A percentile compares a stretch with the other conserved stretches of the same genome.
phyloP scores from a whole-genome alignment of 2,329 filamentous ascomycete species.

The Emergomyces orientalis region DNA sequence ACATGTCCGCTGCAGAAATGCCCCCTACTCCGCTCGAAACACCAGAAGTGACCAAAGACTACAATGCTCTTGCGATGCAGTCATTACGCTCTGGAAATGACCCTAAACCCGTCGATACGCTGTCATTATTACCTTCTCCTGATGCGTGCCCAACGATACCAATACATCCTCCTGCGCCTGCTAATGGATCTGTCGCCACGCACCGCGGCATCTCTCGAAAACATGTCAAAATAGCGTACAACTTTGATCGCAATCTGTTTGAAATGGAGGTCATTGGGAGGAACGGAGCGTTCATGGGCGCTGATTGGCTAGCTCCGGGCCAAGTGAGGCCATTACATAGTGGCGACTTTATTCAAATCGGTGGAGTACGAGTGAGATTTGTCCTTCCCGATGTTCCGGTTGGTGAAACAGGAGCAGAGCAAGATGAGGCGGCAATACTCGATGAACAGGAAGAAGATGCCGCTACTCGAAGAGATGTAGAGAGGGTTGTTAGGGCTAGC shows the following conservation, averaged over 20 bases:
- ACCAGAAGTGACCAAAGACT: constrained; percentile 29
- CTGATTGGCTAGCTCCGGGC: constrained; percentile 40
- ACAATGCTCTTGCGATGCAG: constrained; percentile 40
- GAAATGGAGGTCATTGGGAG: constrained; percentile 51
- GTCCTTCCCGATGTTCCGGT: constrained; percentile 45
- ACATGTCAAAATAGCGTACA: constrained; percentile 53
- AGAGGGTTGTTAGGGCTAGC: constrained; percentile 5
- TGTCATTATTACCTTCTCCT: constrained; percentile 42
- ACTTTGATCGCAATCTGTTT: constrained; percentile 48
- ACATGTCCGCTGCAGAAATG: constrained; percentile 15
- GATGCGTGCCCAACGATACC: constrained; percentile 49
- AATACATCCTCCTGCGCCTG: constrained; percentile 47
- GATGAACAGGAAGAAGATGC: constrained; percentile 24
- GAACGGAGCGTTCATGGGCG: constrained; percentile 50
- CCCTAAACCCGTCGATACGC: constrained; percentile 38
- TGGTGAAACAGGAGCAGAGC: constrained; percentile 41
- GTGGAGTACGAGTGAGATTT: constrained; percentile 49
- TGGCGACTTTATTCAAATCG: constrained; percentile 51
- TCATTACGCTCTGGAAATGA: constrained; percentile 32
- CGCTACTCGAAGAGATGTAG: constrained; percentile 9
- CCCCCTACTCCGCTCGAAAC: constrained; percentile 10
- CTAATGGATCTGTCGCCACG: constrained; percentile 38
- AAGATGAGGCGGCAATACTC: constrained; percentile 32
- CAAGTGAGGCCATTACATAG: constrained; percentile 44
- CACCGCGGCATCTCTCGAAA: constrained; percentile 54